Evolutionary conservation across 176 grass and related monocot genomes (phyloP), one percentile per base, ranked within the genome.

Genomic region (Hordeum vulgare): DNA sequence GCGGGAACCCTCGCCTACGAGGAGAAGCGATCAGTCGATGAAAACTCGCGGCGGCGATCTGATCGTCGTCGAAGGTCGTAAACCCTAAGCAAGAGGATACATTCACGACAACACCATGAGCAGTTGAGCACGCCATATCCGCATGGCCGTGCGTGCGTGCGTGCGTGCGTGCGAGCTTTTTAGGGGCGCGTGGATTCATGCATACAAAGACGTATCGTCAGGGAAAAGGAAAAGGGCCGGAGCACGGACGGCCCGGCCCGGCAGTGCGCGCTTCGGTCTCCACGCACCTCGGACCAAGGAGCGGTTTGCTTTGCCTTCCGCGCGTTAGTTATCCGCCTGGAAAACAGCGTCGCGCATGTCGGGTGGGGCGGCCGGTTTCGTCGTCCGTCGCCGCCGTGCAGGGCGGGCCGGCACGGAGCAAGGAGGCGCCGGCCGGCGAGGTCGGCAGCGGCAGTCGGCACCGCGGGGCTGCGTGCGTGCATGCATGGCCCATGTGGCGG

Each of bases 401-500:
- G n/a, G n/a, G 29, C 6, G n/a, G 59, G 66, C 2, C 28, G n/a
- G 7, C 27, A 0, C 23, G 7, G 42, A n/a, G 71, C 21, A 39
- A 10, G 31, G 85, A 86, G 10, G 15, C 49, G 8, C 7, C 27
- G 72, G 45, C 44, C 29, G 31, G 77, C 63, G 51, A 20, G 8
- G 39, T 45, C 68, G 67, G 67, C 67, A 23, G 21, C 40, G 40
- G 40, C 40, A 54, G 49, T 56, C 51, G 51, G 51, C 51, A 56
- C 17, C 7, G 51, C 18, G 18, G 3, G 18, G 66, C 66, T 24
- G 67, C 67, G 37, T 71, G 6, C 62, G 71, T 18, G 66, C 44
- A 47, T 47, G 15, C 14, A 49, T 49, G 45, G 14, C 45, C 68
- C 81, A 84, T 47, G 87, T 85, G 76, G 80, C 37, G 81, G 1